phyloP scores from a whole-genome alignment of 176 grass and related monocot genomes.

The Juncus inflexus region DNA sequence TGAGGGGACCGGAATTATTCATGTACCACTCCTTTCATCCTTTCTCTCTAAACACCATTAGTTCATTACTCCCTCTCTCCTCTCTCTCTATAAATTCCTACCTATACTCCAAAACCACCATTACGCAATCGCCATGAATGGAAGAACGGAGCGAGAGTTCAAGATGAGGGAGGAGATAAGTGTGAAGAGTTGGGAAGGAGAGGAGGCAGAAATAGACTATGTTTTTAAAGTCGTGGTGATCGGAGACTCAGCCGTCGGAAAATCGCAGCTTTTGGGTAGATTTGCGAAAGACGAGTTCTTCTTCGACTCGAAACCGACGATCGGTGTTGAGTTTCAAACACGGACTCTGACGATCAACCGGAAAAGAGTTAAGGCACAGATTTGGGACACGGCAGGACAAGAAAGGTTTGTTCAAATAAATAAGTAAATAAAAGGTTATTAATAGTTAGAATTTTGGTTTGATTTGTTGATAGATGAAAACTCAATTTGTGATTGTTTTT shows the following conservation, averaged over 20 bases:
- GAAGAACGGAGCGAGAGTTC: slow-evolving; percentile 15
- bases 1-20: slow-evolving; percentile 11
- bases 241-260: slow-evolving; percentile 44
- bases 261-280: slow-evolving; percentile 39
- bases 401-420: slow-evolving; percentile 37
- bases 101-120: not conserved
- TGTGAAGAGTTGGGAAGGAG: slow-evolving; percentile 28
- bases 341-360: slow-evolving; percentile 27
- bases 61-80: slow-evolving; percentile 1
- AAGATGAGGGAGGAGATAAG: slow-evolving; percentile 32
- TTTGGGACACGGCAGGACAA: slow-evolving; percentile 69
- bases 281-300: slow-evolving; percentile 42
- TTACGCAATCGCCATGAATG: not conserved
- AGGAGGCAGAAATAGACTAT: slow-evolving; percentile 36
- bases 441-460: too few relatives aligned
- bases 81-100: not conserved
- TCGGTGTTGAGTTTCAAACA: slow-evolving; percentile 53
- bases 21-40: not conserved
- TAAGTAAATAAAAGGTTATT: too few relatives aligned
- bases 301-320: slow-evolving; percentile 48
- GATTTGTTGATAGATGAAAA: too few relatives aligned
- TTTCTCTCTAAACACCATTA: slow-evolving; percentile 24
- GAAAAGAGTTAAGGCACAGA: slow-evolving; percentile 58
- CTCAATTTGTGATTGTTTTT: too few relatives aligned
- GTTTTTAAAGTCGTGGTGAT: slow-evolving; percentile 54